phyloP scores from a whole-genome alignment of 139 green algal genomes.

The Volvox reticuliferus region DNA sequence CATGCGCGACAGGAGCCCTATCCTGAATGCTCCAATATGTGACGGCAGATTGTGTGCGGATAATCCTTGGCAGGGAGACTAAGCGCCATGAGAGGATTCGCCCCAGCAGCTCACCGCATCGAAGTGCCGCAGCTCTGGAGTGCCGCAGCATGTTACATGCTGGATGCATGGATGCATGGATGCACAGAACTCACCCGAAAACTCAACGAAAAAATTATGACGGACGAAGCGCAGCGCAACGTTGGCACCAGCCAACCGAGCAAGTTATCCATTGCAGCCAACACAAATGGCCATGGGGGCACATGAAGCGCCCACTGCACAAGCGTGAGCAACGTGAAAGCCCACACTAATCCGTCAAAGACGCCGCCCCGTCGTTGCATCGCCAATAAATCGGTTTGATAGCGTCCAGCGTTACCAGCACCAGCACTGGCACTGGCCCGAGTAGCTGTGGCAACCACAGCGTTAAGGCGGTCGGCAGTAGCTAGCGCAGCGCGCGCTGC shows the following conservation, averaged over 20 bases:
- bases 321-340: not conserved
- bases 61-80: too few species aligned
- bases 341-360: slow-evolving; percentile 9
- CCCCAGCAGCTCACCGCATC: too few species aligned
- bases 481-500: not conserved
- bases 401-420: not conserved
- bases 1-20: too few species aligned
- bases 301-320: not conserved
- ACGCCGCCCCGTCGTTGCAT: not conserved
- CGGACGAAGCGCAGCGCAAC: not conserved
- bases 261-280: not conserved
- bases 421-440: not conserved
- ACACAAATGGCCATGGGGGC: not conserved
- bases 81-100: too few species aligned
- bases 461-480: not conserved
- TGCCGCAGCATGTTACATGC: not conserved
- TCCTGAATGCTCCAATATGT: too few species aligned
- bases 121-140: too few species aligned
- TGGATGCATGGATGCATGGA: too few species aligned
- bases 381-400: not conserved
- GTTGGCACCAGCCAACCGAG: not conserved
- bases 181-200: not conserved
- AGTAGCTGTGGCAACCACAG: not conserved
- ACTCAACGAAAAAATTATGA: not conserved
- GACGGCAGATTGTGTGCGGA: too few species aligned